Evolutionary conservation across 345 rosid genomes (phyloP).

Genomic region (Nephelium lappaceum): DNA sequence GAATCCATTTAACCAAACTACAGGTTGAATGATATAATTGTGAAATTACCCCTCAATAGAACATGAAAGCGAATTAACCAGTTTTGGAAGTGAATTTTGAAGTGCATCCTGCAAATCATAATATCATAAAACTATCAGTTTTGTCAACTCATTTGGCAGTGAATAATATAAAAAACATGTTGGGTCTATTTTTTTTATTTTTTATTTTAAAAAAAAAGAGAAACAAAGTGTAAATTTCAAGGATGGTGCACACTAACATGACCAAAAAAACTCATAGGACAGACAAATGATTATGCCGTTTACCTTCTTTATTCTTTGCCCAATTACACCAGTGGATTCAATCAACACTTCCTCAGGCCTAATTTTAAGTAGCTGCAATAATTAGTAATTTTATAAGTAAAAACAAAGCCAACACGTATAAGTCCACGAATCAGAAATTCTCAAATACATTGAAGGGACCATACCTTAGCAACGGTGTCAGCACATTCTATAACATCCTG

Average conservation of each 20-base stretch:
- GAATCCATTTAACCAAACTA: not conserved
- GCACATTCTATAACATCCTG: constrained; percentile 84
- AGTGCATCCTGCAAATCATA: constrained; percentile 67
- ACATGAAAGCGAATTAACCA: constrained; percentile 61
- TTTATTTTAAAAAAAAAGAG: too few species aligned
- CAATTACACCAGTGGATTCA: constrained; percentile 96
- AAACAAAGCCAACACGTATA: not conserved
- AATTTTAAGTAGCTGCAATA: constrained; percentile 61
- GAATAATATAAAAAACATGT: not conserved
- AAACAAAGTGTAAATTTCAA: constrained; percentile 6
- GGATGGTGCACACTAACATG: constrained; percentile 4
- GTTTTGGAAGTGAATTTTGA: constrained; percentile 71
- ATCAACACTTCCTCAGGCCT: constrained; percentile 68
- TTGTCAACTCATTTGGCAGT: not conserved
- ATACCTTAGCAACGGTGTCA: constrained; percentile 64
- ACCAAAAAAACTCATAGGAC: constrained; percentile 8
- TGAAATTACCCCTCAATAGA: constrained; percentile 62
- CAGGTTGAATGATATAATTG: not conserved
- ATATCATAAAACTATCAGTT: constrained; percentile 14
- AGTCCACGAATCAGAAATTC: constrained; percentile 9
- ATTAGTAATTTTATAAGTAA: not conserved
- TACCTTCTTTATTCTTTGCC: constrained; percentile 93
- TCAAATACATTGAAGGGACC: constrained; percentile 5
- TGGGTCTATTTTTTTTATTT: not conserved
- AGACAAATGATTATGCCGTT: not conserved